phyloP scores from a whole-genome alignment of 371 early-diverging fungal genomes.

The Encephalitozoon hellem region DNA sequence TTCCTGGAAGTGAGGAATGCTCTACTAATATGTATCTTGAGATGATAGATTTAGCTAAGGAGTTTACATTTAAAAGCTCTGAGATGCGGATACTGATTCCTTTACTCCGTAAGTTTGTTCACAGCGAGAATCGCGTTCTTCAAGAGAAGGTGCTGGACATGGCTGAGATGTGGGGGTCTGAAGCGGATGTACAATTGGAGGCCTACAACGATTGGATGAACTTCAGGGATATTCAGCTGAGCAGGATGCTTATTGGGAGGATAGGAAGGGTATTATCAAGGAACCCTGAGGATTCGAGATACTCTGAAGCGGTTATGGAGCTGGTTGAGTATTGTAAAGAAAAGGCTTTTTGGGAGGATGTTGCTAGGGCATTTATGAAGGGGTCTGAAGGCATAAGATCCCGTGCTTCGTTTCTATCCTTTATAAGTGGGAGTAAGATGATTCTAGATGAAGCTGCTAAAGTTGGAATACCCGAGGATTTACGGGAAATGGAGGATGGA shows the following conservation, averaged over 20 bases:
- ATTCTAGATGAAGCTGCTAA: neutral
- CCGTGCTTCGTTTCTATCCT: neutral
- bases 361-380: neutral
- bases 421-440: neutral
- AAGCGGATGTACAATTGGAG: neutral
- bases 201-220: neutral
- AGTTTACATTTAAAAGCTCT: neutral
- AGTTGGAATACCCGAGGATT: neutral
- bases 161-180: neutral
- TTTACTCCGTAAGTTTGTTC: neutral
- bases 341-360: neutral
- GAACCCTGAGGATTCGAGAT: neutral
- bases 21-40: neutral
- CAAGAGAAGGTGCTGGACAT: neutral
- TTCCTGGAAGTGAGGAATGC: neutral
- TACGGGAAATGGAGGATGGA: neutral
- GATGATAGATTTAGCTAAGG: neutral
- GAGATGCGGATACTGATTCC: neutral
- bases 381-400: neutral
- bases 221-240: neutral
- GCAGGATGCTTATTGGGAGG: constrained; percentile 1
- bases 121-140: neutral
- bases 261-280: neutral
- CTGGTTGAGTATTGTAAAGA: neutral
- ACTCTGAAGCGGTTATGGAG: neutral